A percentile compares a stretch with the other conserved stretches of the same genome.
These are phyloP conservation scores for Botryotinia convoluta DNA, from an alignment of 2,329 filamentous ascomycete genomes.

Conservation along the genomic window DNA sequence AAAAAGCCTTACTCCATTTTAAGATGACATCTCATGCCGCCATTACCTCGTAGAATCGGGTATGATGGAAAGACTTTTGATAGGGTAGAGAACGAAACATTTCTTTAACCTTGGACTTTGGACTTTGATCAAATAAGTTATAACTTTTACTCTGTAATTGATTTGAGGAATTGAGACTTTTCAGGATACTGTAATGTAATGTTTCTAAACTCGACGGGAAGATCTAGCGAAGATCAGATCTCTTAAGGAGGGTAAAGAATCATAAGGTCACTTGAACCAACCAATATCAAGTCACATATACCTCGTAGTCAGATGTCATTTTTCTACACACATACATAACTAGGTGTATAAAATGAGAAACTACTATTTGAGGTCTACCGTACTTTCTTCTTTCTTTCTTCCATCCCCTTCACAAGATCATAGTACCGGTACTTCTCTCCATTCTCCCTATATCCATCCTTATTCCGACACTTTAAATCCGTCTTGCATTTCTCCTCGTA, in stretches of 20 bases:
- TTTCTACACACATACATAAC: neutral
- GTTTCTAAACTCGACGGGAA: neutral
- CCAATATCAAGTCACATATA: neutral
- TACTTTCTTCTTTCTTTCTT: neutral
- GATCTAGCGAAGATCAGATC: neutral
- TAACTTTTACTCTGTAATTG: neutral
- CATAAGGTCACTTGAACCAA: neutral
- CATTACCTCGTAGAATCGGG: neutral
- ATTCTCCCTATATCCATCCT: neutral
- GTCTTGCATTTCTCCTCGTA: neutral
- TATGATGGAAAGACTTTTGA: neutral
- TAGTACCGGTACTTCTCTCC: no score
- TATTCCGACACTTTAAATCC: neutral
- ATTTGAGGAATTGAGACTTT: neutral
- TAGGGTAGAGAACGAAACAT: neutral
- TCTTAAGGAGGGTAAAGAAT: neutral
- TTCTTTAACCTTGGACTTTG: neutral
- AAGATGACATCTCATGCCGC: slow-evolving; percentile 4
- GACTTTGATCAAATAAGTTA: no score
- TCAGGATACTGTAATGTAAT: no score
- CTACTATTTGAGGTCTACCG: neutral
- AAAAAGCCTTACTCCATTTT: neutral
- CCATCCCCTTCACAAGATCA: neutral
- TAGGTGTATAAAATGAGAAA: neutral
- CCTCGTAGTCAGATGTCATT: neutral